Evolutionary conservation across 139 green algal genomes (phyloP).

Genomic region (Coelastrella sp.): DNA sequence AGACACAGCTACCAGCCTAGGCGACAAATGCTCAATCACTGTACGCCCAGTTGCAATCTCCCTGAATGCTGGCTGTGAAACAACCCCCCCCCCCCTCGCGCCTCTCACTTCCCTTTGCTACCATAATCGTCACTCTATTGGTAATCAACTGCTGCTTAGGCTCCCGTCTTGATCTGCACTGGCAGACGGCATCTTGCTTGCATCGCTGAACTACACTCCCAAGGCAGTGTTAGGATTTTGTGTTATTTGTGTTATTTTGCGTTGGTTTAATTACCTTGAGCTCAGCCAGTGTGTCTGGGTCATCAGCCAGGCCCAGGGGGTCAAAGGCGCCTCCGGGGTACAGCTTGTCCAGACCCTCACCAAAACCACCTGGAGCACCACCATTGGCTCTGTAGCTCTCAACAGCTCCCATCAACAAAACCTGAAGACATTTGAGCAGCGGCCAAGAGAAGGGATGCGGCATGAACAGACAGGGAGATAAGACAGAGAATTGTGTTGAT

Average conservation of each 20-base stretch:
- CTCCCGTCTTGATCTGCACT: too few species aligned
- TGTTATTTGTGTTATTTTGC: not conserved
- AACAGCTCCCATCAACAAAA: constrained; percentile 90
- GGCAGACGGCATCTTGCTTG: too few species aligned
- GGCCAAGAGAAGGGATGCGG: not conserved
- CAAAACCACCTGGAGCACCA: constrained; percentile 77
- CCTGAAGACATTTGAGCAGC: constrained; percentile 38
- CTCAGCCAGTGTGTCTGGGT: constrained; percentile 89
- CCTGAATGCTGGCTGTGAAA: too few species aligned
- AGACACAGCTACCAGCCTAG: too few species aligned
- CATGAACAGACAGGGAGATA: not conserved
- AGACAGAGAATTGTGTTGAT: not conserved
- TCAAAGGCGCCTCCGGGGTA: constrained; percentile 86
- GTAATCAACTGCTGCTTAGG: too few species aligned
- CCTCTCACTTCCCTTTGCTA: too few species aligned
- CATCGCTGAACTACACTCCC: not conserved
- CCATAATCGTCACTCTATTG: too few species aligned
- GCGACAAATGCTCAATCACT: too few species aligned
- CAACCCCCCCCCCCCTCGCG: too few species aligned
- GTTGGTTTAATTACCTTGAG: too few species aligned
- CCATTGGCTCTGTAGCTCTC: constrained; percentile 96
- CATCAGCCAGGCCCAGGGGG: constrained; percentile 95
- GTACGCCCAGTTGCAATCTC: too few species aligned
- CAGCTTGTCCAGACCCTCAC: constrained; percentile 84
- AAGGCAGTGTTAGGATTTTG: not conserved